Evolutionary conservation across 2,329 filamentous ascomycete genomes (phyloP).

Genomic region (Zasmidium angulare): DNA sequence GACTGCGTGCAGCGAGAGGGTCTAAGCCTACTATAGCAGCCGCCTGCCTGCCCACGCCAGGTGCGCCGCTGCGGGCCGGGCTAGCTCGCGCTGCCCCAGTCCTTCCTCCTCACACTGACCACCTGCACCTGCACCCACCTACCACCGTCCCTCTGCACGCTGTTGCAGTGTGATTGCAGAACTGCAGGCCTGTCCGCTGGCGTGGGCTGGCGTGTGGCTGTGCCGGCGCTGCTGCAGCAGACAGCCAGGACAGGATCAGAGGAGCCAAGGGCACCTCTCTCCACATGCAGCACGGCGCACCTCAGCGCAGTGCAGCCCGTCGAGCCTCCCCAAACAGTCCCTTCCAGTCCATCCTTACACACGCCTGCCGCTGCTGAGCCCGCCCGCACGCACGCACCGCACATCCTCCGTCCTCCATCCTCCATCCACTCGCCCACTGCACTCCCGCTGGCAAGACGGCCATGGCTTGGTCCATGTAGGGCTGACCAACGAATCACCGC

Average conservation of each 20-base stretch:
- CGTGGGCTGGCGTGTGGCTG: no score
- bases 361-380: neutral
- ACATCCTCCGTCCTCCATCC: neutral
- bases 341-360: no score
- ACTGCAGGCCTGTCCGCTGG: no score
- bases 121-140: neutral
- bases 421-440: neutral
- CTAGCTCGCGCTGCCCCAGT: neutral
- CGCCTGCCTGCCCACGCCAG: neutral
- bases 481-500: constrained; percentile 21
- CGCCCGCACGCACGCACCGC: neutral
- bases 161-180: neutral
- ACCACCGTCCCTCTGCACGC: no score
- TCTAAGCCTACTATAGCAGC: neutral
- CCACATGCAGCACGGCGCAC: no score
- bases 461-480: constrained; percentile 18
- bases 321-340: no score
- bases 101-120: no score
- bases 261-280: no score
- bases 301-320: no score
- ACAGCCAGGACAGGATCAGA: no score
- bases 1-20: neutral
- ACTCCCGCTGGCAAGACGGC: constrained; percentile 2
- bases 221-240: no score
- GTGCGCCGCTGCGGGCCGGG: neutral